Conservation (phyloP, 306 rosid species). For the Senna siamea region DNA sequence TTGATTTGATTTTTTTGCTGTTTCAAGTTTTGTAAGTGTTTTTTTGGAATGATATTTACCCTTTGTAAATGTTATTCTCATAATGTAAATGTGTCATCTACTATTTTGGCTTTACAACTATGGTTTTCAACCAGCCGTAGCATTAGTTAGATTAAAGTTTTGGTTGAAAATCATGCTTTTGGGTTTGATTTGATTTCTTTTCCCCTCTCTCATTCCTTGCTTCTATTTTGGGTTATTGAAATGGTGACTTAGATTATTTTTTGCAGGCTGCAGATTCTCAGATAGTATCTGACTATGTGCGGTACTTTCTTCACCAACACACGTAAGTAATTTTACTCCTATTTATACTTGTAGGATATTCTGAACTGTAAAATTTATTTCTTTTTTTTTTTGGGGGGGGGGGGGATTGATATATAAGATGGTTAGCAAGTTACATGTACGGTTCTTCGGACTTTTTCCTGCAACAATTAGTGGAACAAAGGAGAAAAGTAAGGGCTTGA, state of each 20-base stretch:
- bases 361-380: constrained; percentile 16
- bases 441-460: neutral
- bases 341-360: neutral
- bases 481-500: neutral
- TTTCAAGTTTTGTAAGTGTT: neutral
- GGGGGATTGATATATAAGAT: too few species aligned
- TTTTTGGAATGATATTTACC: neutral
- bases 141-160: neutral
- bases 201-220: neutral
- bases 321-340: constrained; percentile 58
- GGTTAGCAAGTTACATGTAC: neutral
- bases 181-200: neutral
- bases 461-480: neutral
- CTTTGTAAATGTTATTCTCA: neutral
- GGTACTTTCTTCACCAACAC: constrained; percentile 90
- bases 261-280: constrained; percentile 97
- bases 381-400: too few species aligned
- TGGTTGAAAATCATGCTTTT: neutral
- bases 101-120: neutral
- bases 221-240: constrained; percentile 9
- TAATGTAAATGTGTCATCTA: neutral
- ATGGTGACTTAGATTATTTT: constrained; percentile 17
- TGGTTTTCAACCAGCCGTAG: neutral
- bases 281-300: constrained; percentile 87
- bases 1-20: constrained; percentile 1